Evolutionary conservation across 2,329 filamentous ascomycete species (phyloP).

Genomic region (Drechslerella stenobrocha): DNA sequence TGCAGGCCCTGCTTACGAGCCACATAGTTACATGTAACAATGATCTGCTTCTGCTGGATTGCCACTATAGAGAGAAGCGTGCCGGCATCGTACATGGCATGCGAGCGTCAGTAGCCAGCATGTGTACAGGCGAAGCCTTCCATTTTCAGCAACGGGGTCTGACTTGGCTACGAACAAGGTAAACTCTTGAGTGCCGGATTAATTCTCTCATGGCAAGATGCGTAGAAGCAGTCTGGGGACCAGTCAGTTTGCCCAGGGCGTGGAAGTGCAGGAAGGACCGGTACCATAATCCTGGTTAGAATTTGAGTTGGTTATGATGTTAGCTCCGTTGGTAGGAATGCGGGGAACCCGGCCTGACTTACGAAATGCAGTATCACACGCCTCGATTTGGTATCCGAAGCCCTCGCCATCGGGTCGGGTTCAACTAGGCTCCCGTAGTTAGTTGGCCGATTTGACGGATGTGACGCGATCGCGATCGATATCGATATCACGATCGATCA

Average conservation of each 20-base stretch:
- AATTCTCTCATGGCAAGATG: conserved; percentile 41
- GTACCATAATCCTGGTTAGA: conserved; percentile 38
- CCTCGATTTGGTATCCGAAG: conserved; percentile 20
- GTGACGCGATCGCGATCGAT: neutral
- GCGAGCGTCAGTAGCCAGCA: neutral
- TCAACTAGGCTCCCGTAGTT: too few relatives aligned
- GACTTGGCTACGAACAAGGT: conserved; percentile 22
- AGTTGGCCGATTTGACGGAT: neutral
- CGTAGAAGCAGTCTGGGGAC: conserved; percentile 41
- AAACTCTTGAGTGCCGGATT: conserved; percentile 37
- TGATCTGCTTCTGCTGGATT: conserved; percentile 88
- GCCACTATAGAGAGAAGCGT: conserved; percentile 64
- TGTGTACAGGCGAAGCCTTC: neutral
- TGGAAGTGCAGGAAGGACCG: conserved; percentile 1
- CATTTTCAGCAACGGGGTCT: neutral
- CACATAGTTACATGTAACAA: conserved; percentile 92
- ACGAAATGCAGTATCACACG: conserved; percentile 46
- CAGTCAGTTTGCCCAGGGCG: neutral
- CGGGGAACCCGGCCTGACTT: conserved; percentile 4
- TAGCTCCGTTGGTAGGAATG: neutral
- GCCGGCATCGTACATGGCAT: neutral
- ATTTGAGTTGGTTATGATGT: neutral
- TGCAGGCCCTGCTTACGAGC: conserved; percentile 72
- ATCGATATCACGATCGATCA: too few relatives aligned
- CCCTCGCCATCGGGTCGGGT: conserved; percentile 18